Evolutionary conservation across 1,284 basidiomycete genomes (phyloP), one percentile per base, ranked within the genome.

Genomic region (Retiboletus fuscus): DNA sequence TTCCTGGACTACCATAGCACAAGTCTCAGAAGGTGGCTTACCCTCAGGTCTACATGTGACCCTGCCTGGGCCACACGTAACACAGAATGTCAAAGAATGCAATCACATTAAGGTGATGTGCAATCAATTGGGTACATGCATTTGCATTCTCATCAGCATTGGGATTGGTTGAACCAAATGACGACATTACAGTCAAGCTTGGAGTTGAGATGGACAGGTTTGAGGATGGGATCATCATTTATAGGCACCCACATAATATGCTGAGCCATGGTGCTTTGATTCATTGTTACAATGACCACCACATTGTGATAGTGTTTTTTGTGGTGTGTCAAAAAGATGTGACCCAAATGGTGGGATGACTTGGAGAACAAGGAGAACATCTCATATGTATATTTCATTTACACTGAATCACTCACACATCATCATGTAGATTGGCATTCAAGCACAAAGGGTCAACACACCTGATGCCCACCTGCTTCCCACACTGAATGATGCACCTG

Each of bases 321-420:
- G 85, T 89, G 97, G 67, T 99, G 97, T 79, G 97, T 99, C 30
- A 97, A 98, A 84, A 99, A 99, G 89, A 99, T 97, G 0, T 99
- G 97, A 97, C 97, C 98, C 4, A 96, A 97, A 81, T 99, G 97
- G 95, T 99, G 97, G 96, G 98, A 99, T 80, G 98, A 99, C 82
- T 87, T 99, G 30, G 91, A 95, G 81, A 96, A 95, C 85, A 97
- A 96, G 89, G 95, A 94, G n/a, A n/a, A 63, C 22, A 85, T 73
- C 7, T 11, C 30, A 49, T 22, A 2, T 11, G 24, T 34, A 4
- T 53, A n/a, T 26, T 26, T 46, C 57, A 1, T 51, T 26, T 5
- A 7, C 44, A 49, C 12, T 7, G 24, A 20, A 1, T 66, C 15
- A 49, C 61, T 61, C 43, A 76, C 49, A 49, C 64, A 10, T 6